Conservation (phyloP, 78 protist genomes). For the Dictyostelium capitatum region DNA sequence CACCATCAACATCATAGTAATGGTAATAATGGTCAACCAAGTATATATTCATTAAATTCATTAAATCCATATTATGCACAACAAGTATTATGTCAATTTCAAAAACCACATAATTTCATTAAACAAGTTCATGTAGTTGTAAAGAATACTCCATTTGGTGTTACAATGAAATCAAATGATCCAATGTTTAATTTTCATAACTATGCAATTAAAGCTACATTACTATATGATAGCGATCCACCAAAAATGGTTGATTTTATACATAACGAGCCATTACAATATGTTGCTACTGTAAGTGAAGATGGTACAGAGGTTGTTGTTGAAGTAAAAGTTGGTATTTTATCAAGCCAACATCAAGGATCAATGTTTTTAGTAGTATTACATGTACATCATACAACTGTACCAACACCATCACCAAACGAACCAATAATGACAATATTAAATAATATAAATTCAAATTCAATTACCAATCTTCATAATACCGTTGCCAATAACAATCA, state of each 20-base stretch:
- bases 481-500: background rate
- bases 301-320: slow-evolving; percentile 61
- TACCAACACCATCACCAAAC: slow-evolving; percentile 41
- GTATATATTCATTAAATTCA: background rate
- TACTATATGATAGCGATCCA: slow-evolving; percentile 76
- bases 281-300: slow-evolving; percentile 59
- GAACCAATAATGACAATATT: slow-evolving; percentile 44
- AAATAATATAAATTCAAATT: slow-evolving; percentile 1
- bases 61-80: slow-evolving; percentile 28
- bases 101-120: slow-evolving; percentile 33
- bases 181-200: slow-evolving; percentile 46
- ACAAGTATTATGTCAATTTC: slow-evolving; percentile 17
- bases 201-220: slow-evolving; percentile 52
- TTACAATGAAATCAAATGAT: slow-evolving; percentile 43
- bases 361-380: slow-evolving; percentile 60
- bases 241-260: slow-evolving; percentile 75
- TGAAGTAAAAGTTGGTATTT: slow-evolving; percentile 49
- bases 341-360: slow-evolving; percentile 70
- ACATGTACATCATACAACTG: slow-evolving; percentile 21
- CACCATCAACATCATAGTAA: background rate
- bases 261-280: slow-evolving; percentile 70
- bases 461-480: background rate
- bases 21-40: background rate
- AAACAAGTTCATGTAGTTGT: slow-evolving; percentile 82
- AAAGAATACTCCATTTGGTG: slow-evolving; percentile 69